Conservation (phyloP, 371 early-diverging fungal species). For the Neoconidiobolus thromboides region DNA sequence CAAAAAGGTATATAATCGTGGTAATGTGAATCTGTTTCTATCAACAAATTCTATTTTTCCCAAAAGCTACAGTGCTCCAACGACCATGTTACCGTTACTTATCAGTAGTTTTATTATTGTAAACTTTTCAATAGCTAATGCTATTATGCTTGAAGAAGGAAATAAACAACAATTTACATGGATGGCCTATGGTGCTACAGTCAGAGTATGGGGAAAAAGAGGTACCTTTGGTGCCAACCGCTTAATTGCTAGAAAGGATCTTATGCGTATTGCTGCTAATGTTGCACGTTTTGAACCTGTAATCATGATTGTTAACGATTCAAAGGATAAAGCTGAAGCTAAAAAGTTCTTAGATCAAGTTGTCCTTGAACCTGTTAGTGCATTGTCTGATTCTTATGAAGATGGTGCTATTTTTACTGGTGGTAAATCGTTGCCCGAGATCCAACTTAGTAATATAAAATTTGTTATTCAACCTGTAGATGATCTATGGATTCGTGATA, state of each 20-base stretch:
- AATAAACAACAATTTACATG: not conserved
- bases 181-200: not conserved
- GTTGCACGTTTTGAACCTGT: not conserved
- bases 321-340: not conserved
- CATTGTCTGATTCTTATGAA: not conserved
- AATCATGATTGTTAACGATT: not conserved
- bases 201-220: not conserved
- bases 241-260: not conserved
- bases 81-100: not conserved
- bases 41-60: too few species aligned
- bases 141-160: not conserved
- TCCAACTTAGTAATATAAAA: not conserved
- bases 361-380: not conserved
- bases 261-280: slow-evolving; percentile 1
- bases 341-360: not conserved
- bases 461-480: slow-evolving; percentile 7
- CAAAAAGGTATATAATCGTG: too few species aligned
- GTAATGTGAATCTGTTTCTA: too few species aligned
- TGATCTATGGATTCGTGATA: slow-evolving; percentile 13
- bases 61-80: too few species aligned
- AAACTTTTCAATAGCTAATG: not conserved
- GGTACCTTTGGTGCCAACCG: not conserved
- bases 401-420: not conserved
- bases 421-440: not conserved
- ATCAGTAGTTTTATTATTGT: not conserved